phyloP scores from a whole-genome alignment of 495 filamentous ascomycete species.

The Daldinia childiae region DNA sequence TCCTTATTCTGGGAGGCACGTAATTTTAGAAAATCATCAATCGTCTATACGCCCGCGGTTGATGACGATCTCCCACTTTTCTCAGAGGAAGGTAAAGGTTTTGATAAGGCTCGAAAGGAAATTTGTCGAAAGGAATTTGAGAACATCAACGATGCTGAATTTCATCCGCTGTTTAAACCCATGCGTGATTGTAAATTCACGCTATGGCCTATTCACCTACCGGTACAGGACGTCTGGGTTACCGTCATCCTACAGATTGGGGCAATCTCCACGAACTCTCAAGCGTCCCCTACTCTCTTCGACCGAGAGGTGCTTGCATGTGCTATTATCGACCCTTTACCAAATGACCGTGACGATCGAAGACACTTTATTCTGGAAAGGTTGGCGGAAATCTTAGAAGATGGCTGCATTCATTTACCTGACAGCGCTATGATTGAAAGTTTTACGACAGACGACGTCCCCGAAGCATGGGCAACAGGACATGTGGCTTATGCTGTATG shows the following conservation, averaged over 20 bases:
- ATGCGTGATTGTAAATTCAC: conserved; percentile 35
- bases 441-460: background rate
- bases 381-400: conserved; percentile 15
- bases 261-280: too few relatives aligned
- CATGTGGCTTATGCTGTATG: conserved; percentile 38
- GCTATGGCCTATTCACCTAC: conserved; percentile 23
- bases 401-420: conserved; percentile 33
- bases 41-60: conserved; percentile 32
- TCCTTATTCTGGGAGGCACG: conserved; percentile 44
- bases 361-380: conserved; percentile 6
- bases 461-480: conserved; percentile 30
- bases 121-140: background rate
- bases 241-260: conserved; percentile 30
- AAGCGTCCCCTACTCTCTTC: background rate
- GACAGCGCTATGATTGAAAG: background rate
- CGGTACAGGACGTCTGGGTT: conserved; percentile 20
- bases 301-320: conserved; percentile 27
- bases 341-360: conserved; percentile 1
- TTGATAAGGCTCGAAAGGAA: background rate
- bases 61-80: conserved; percentile 35
- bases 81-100: background rate
- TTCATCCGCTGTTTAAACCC: conserved; percentile 31
- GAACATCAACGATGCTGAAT: background rate
- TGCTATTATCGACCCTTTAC: conserved; percentile 37
- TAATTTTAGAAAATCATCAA: conserved; percentile 8